Base-by-base conservation (phyloP, 148 eudicot species). In the Rhododendron ferrugineum region DNA sequence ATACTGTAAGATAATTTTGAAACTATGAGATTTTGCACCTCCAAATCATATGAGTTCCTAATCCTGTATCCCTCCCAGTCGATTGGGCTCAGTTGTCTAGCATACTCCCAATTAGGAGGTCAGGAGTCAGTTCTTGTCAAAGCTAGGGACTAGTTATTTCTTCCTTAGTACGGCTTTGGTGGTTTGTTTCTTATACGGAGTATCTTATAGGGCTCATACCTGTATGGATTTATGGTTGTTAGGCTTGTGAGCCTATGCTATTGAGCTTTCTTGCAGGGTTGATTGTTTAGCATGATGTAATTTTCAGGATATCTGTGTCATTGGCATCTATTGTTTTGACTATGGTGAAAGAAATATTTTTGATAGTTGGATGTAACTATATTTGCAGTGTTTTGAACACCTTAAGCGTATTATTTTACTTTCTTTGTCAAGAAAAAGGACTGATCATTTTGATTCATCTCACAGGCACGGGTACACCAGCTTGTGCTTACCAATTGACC, bases 381-480 rank as follows among this genome's bases (percentile, higher is more conserved):
- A n/a, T 64, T 66, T 66, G 73, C 32, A 3, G 1, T 11, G 73
- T 66, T 66, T 66, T 66, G 73, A 66, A 66, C 16, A n/a, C 73
- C 1, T 4, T 70, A 70, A 32, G 32, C 14, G 20, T 70, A 30
- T 32, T 30, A 20, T 14, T 70, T 14, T 70, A 70, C 37, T 32
- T 10, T 32, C 75, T 30, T 70, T 32, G 37, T 32, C 75, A 66
- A 66, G 13, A 1, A 70, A 32, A 70, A 32, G 20, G 40, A 32
- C 22, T 14, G 22, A 32, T 14, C 75, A 13, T 70, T 32, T 58
- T 70, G 20, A 14, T 70, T 68, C 85, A 83, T 88, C 86, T 85
- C 56, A 81, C 88, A 34, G 85, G 80, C 75, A 82, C 87, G 56
- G 89, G 86, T 74, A 66, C 79, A 6, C 70, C 52, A 85, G 56